A percentile compares a stretch with the other conserved stretches of the same genome.
phyloP scores from a whole-genome alignment of 73 alveolate genomes.

The Paramecium octaurelia region DNA sequence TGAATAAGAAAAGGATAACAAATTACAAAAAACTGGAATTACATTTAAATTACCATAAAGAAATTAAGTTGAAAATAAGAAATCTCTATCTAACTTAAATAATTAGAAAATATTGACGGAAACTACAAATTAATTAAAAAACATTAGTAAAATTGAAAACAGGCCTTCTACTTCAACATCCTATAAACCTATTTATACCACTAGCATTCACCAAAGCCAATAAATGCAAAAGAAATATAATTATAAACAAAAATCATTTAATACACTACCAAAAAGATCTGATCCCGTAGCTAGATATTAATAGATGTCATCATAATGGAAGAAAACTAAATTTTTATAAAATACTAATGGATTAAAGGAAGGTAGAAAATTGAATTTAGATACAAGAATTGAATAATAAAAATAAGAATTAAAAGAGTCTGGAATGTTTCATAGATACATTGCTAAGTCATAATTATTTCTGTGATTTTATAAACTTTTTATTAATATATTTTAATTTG shows the following conservation, averaged over 20 bases:
- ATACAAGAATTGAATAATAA: slow-evolving; percentile 16
- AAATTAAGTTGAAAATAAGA: background rate
- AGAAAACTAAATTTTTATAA: background rate
- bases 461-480: background rate
- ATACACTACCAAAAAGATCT: slow-evolving; percentile 24
- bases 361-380: slow-evolving; percentile 33
- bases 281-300: slow-evolving; percentile 42
- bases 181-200: background rate
- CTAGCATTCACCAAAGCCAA: background rate
- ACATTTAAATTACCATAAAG: background rate
- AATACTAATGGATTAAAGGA: background rate
- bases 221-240: slow-evolving; percentile 9
- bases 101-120: background rate
- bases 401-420: slow-evolving; percentile 12
- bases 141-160: background rate
- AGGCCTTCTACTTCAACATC: background rate
- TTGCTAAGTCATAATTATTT: slow-evolving; percentile 18
- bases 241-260: background rate
- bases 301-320: slow-evolving; percentile 34
- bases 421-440: slow-evolving; percentile 48
- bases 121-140: background rate
- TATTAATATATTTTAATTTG: too few species aligned
- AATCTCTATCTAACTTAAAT: background rate
- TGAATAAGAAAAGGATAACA: background rate
- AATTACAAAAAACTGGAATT: background rate